A percentile compares a stretch with the other conserved stretches of the same genome.
Conservation (phyloP, 306 rosid species). For the Rosa lucieae region DNA sequence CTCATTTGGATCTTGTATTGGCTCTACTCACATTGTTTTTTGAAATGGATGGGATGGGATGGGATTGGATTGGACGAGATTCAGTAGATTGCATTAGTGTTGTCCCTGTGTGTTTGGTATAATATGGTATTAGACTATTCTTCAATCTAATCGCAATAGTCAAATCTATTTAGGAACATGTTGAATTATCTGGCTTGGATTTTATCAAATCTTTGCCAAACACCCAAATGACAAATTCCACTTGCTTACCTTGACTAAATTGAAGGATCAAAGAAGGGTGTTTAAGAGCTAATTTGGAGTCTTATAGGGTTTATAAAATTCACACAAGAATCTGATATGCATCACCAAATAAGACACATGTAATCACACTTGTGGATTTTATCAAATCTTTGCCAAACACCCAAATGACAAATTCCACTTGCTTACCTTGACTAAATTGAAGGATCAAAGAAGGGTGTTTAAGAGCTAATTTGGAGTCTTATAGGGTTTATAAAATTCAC, state of each 20-base stretch:
- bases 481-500: background rate
- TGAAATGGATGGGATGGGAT: background rate
- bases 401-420: constrained; percentile 1
- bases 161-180: background rate
- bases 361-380: background rate
- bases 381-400: background rate
- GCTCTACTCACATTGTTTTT: background rate
- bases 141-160: background rate
- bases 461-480: background rate
- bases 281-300: background rate
- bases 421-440: background rate
- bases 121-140: background rate
- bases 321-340: background rate
- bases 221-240: constrained; percentile 8
- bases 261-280: background rate
- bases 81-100: background rate
- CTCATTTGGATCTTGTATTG: constrained; percentile 11
- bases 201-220: background rate
- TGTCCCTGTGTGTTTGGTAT: constrained; percentile 2
- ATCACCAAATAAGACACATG: background rate
- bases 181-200: background rate
- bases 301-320: background rate
- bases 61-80: background rate
- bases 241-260: background rate
- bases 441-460: background rate